These are phyloP conservation scores for Cyberlindnera samutprakarnensis DNA, from an alignment of 805 yeast species.

Conservation along the genomic window DNA sequence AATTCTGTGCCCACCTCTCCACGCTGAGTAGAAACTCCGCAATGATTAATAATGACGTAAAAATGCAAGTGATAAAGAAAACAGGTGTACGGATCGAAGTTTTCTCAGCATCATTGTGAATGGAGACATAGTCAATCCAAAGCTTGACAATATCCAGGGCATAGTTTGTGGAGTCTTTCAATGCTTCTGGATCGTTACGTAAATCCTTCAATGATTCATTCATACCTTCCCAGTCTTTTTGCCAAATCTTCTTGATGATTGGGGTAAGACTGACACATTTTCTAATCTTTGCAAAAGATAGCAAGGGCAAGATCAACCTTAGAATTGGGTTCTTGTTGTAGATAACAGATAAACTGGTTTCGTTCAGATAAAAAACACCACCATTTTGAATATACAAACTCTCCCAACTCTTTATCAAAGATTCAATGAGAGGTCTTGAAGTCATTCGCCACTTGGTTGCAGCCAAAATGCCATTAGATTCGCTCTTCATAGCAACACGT, in stretches of 20 bases:
- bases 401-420: constrained; percentile 63
- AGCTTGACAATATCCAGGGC: constrained; percentile 53
- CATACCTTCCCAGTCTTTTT: constrained; percentile 65
- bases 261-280: constrained; percentile 56
- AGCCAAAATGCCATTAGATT: constrained; percentile 33
- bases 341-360: constrained; percentile 32
- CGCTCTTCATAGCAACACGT: constrained; percentile 30
- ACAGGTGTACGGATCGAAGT: constrained; percentile 70
- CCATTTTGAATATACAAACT: constrained; percentile 51
- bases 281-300: constrained; percentile 60
- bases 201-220: constrained; percentile 41
- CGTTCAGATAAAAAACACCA: constrained; percentile 51
- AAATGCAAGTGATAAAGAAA: constrained; percentile 64
- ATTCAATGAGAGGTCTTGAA: constrained; percentile 49
- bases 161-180: constrained; percentile 54
- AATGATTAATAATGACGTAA: constrained; percentile 52
- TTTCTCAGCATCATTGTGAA: constrained; percentile 55
- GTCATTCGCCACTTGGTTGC: constrained; percentile 61
- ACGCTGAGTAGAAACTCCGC: constrained; percentile 54
- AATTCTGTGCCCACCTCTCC: constrained; percentile 43
- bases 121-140: constrained; percentile 69
- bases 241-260: constrained; percentile 51
- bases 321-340: constrained; percentile 48
- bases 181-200: constrained; percentile 49
- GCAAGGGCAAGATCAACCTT: constrained; percentile 59